These are phyloP conservation scores for Sporisorium scitamineum DNA, from an alignment of 1,284 basidiomycete genomes.

Conservation along the genomic window DNA sequence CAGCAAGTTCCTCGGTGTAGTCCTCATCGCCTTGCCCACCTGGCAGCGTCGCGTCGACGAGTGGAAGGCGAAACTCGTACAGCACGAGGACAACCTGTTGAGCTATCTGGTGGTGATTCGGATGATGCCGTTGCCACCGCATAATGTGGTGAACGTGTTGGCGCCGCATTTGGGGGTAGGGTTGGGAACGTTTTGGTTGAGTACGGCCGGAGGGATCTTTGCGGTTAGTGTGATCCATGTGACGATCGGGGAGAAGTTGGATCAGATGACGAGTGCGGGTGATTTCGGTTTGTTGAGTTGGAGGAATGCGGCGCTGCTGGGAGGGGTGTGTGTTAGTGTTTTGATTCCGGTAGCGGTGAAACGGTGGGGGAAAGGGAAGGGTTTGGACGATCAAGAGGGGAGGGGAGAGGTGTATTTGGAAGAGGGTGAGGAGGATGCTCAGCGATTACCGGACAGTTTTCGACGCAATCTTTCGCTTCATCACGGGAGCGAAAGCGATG, in stretches of 20 bases:
- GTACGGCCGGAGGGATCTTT: conserved; percentile 89
- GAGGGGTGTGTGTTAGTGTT: conserved; percentile 86
- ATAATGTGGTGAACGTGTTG: conserved; percentile 83
- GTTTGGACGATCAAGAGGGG: conserved; percentile 30
- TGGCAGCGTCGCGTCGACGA: conserved; percentile 82
- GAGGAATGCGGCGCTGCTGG: conserved; percentile 84
- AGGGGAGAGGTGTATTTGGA: conserved; percentile 23
- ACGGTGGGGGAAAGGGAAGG: conserved; percentile 8
- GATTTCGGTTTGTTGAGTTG: conserved; percentile 93
- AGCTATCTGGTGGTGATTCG: conserved; percentile 84
- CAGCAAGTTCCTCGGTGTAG: conserved; percentile 81
- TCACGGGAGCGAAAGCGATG: conserved; percentile 15
- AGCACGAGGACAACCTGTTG: conserved; percentile 82
- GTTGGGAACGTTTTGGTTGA: conserved; percentile 86
- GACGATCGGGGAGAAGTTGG: conserved; percentile 87
- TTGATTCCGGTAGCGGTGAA: conserved; percentile 80
- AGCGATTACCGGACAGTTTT: conserved; percentile 32
- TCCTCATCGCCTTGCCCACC: conserved; percentile 73
- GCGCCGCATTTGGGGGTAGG: conserved; percentile 93
- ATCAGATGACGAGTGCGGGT: conserved; percentile 90
- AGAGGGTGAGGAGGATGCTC: conserved; percentile 25
- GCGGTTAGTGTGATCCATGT: conserved; percentile 94
- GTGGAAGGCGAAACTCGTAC: conserved; percentile 81
- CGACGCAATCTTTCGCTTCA: conserved; percentile 15
- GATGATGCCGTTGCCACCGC: conserved; percentile 90